Evolutionary conservation across 352 stramenopile genomes (phyloP).

Genomic region (Pilasporangium apinafurcum): DNA sequence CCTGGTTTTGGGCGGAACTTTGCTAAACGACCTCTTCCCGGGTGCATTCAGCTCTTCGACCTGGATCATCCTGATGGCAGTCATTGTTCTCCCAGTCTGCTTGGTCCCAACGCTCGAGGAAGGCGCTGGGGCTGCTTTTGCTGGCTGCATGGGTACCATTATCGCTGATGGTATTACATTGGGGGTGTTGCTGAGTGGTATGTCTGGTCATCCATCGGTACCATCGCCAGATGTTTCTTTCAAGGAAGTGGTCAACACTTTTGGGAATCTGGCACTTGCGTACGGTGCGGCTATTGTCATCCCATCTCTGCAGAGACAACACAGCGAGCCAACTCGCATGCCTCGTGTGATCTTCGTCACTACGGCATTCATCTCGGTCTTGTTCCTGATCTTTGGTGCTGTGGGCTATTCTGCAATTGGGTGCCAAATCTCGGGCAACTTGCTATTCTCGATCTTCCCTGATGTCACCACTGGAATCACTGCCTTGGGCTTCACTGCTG

Average conservation of each 20-base stretch:
- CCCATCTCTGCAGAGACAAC: slow-evolving; percentile 35
- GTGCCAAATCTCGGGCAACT: slow-evolving; percentile 17
- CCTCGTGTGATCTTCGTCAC: slow-evolving; percentile 37
- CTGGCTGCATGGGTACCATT: slow-evolving; percentile 38
- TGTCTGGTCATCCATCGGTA: slow-evolving; percentile 2
- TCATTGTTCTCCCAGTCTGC: slow-evolving; percentile 25
- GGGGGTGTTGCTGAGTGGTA: slow-evolving; percentile 2
- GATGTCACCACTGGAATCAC: slow-evolving; percentile 10
- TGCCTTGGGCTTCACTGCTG: slow-evolving; percentile 26
- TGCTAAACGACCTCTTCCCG: slow-evolving; percentile 44
- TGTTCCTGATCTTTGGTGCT: slow-evolving; percentile 10
- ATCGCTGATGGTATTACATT: slow-evolving; percentile 37
- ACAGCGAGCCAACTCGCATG: slow-evolving; percentile 39
- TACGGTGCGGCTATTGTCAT: slow-evolving; percentile 46
- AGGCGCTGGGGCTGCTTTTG: slow-evolving; percentile 25
- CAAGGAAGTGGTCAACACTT: slow-evolving; percentile 30
- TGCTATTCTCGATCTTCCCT: slow-evolving; percentile 47
- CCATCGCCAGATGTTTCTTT: slow-evolving; percentile 26
- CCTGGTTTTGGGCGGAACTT: slow-evolving; percentile 38
- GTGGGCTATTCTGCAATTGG: slow-evolving; percentile 6
- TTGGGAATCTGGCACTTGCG: slow-evolving; percentile 49
- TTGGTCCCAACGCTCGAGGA: slow-evolving; percentile 44
- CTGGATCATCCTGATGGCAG: slow-evolving; percentile 42
- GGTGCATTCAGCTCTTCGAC: slow-evolving; percentile 21
- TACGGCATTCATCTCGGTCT: slow-evolving; percentile 17